Evolutionary conservation across 108 stramenopile genomes (phyloP), one percentile per base, ranked within the genome.

Genomic region (Conticribra weissflogii): DNA sequence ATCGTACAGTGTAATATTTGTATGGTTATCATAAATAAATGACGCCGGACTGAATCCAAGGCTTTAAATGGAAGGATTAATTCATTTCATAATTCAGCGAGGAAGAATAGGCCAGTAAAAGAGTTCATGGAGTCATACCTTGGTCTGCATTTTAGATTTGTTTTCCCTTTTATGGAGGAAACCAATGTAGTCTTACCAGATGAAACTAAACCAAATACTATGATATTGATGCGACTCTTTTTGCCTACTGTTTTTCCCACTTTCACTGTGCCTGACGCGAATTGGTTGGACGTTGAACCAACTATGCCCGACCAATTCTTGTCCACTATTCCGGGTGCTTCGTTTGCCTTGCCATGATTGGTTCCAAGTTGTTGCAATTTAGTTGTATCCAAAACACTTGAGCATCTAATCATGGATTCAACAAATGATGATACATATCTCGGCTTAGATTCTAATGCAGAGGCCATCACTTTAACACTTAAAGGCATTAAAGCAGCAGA

Each of bases 171-270:
- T 7, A 79, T 2, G 16, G 71, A 22, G 9, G 59, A 48, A 7
- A 79, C 25, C 21, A 79, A 18, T 17, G 78, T 72, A 3, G 72
- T 51, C 27, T 79, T 79, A 2, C 78, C 78, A 54, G 52, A 18
- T 5, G n/a, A n/a, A 48, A 19, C 71, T 8, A 74, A 27, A 3
- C 78, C 78, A 7, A 79, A 19, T 3, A 72, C 48, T 1, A 71
- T 55, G 19, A 79, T 71, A 18, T 32, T 28, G 44, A 79, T 50
- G 3, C 52, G 51, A 19, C 33, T 65, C 3, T 27, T 3, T 22
- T 59, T 29, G 19, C 4, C 44, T 45, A 45, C 14, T 9, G 44
- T 14, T 14, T 14, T 45, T 45, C 50, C 15, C n/a, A n/a, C 21
- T 51, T 8, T n/a, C 4, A 8, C 17, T n/a, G 4, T n/a, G n/a